Base-by-base conservation (phyloP, 345 rosid genomes). In the Corymbia maculata region DNA sequence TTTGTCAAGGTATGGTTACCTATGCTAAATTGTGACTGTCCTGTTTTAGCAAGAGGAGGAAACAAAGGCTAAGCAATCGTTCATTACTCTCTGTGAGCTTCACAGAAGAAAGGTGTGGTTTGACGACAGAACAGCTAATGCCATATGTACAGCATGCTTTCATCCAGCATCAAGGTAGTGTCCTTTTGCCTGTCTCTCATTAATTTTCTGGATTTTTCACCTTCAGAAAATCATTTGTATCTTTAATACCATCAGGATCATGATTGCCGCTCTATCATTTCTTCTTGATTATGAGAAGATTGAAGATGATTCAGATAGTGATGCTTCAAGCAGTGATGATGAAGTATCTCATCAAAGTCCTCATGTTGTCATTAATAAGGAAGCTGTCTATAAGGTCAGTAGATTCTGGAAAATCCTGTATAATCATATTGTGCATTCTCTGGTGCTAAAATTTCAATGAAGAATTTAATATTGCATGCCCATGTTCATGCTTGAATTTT, bases 211-310 rank as follows among this genome's bases (percentile, higher is more conserved):
- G 57, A 36, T 26, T 64, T 51, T 86, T 36, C 87, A 44, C 75
- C 15, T 89, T 89, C 57, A 6, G 85, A 85, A 86, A 36, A n/a
- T 86, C 85, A 44, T 59, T 10, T 61, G 22, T 86, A 36, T 53
- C 12, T 86, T 44, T 86, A 45, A 30, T 84, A 86, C 88, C 88
- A 64, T 88, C 92, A 97, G 99, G 94, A 96, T 98, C 89, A 97
- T 96, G 97, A 93, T 94, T 47, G 94, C 98, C 53, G 89, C 97
- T 12, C 88, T 98, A 26, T 93, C 97, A 13, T 98, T 96, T 92
- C 98, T 98, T 90, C 95, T 98, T 68, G 98, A 95, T 92, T 97
- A 91, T 88, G 99, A 98, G 93, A 97, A 95, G 94, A 91, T 96
- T 89, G 96, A 93, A 47, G 95, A 93, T 86, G 94, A 91, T 53